A percentile compares a stretch with the other conserved stretches of the same genome.
phyloP scores from a whole-genome alignment of 768 basidiomycete genomes.

The Pholiota molesta region DNA sequence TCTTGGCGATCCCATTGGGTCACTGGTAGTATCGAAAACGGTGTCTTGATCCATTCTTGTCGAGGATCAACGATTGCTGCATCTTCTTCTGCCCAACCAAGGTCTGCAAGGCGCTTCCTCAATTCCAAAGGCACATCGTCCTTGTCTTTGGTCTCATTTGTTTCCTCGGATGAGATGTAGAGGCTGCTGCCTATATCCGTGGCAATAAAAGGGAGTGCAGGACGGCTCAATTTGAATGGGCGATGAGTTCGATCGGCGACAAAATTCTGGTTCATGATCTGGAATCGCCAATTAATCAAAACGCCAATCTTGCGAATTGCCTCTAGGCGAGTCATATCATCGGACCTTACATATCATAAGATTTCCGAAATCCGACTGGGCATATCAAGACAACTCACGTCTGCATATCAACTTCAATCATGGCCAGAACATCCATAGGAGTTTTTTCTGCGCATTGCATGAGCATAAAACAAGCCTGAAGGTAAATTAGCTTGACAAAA shows the following conservation, averaged over 20 bases:
- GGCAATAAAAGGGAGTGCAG: conserved; percentile 71
- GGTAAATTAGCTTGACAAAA: neutral
- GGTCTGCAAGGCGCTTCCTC: conserved; percentile 65
- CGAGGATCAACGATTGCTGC: conserved; percentile 51
- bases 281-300: conserved; percentile 69
- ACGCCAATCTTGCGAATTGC: conserved; percentile 59
- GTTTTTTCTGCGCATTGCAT: conserved; percentile 77
- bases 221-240: conserved; percentile 73
- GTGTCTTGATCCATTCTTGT: conserved; percentile 61
- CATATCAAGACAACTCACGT: conserved; percentile 42
- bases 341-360: conserved; percentile 38
- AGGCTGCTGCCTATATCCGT: conserved; percentile 72
- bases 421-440: conserved; percentile 46
- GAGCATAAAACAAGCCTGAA: conserved; percentile 61
- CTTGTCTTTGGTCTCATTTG: conserved; percentile 50
- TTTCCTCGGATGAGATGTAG: conserved; percentile 58
- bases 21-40: conserved; percentile 65
- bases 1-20: conserved; percentile 58
- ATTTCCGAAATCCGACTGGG: neutral
- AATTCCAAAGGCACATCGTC: conserved; percentile 66
- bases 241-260: conserved; percentile 63
- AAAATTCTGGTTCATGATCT: conserved; percentile 64
- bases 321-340: conserved; percentile 47
- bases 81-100: conserved; percentile 75
- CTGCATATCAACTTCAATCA: conserved; percentile 57